Conservation (phyloP, 345 rosid genomes). For the Diplotaxis tenuifolia region DNA sequence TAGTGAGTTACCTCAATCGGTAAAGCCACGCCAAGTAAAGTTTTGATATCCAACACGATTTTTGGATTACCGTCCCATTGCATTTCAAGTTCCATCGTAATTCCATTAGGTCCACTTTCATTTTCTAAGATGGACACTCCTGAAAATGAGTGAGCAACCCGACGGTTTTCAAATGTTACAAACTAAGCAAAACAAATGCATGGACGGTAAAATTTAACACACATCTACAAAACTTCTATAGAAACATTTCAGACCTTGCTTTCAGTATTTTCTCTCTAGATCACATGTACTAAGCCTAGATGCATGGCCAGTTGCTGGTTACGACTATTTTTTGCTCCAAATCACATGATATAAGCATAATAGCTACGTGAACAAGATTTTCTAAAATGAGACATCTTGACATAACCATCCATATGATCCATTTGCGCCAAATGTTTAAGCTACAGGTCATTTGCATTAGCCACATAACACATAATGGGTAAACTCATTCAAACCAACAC, state of each 20-base stretch:
- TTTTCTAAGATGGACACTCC: slow-evolving; percentile 71
- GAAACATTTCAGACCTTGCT: not conserved
- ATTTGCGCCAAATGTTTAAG: too few species aligned
- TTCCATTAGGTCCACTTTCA: slow-evolving; percentile 46
- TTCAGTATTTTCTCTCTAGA: not conserved
- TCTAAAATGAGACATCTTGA: too few species aligned
- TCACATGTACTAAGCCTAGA: too few species aligned
- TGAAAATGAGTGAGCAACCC: slow-evolving; percentile 19
- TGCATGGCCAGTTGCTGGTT: too few species aligned
- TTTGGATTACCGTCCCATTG: slow-evolving; percentile 94
- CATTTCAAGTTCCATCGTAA: slow-evolving; percentile 86
- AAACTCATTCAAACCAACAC: too few species aligned
- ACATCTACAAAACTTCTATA: not conserved
- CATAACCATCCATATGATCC: too few species aligned
- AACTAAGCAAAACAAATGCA: not conserved
- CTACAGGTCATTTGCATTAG: too few species aligned
- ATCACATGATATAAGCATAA: too few species aligned
- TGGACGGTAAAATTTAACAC: not conserved
- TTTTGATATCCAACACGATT: slow-evolving; percentile 69
- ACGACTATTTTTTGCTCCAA: too few species aligned
- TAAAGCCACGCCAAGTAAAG: slow-evolving; percentile 68
- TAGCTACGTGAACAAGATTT: too few species aligned
- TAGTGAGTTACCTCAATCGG: slow-evolving; percentile 65
- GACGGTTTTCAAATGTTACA: not conserved
- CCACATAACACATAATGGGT: too few species aligned